Base-by-base conservation (phyloP, 345 rosid genomes). In the Sonneratia alba region DNA sequence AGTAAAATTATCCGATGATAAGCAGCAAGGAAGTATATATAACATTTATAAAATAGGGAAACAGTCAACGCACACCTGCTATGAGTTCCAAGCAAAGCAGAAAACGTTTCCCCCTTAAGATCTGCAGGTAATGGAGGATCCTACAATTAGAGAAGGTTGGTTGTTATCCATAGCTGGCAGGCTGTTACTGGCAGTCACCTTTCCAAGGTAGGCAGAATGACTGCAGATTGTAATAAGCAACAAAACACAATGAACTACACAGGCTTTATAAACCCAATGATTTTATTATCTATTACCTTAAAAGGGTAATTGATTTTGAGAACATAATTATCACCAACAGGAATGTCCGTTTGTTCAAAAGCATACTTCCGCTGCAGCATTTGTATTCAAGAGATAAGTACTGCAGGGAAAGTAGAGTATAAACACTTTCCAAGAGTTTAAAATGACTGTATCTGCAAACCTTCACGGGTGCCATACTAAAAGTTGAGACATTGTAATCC, bases 51-150 rank as follows among this genome's bases (percentile, higher is more conserved):
- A 45, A 57, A 40, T 36, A 56, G 22, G 43, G 71, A 73, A 73
- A 18, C 12, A 43, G 42, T 22, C 11, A 56, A 12, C 12, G 73
- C 74, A 66, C 69, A 95, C 99, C 99, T 95, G 90, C 82, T 75
- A 79, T 89, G 88, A 79, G 96, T 85, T 69, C 97, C 99, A 70
- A 90, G 93, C 80, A 95, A 76, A 77, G 96, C 87, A 76, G 77
- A 75, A 80, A 92, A 95, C 18, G 81, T 86, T 83, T 90, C 83
- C 69, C 99, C 99, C 77, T 83, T 89, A 56, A 87, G 83, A 82
- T 92, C 97, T 75, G 89, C 79, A 70, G 99, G 92, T 75, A 95
- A 86, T 76, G 98, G 92, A 48, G 91, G 93, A 66, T 95, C 93
- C 99, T 95, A 80, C 67, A 78, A 65, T 66, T 55, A 70, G 61